A percentile compares a stretch with the other conserved stretches of the same genome.
phyloP scores from a whole-genome alignment of 441 rosid genomes.

The Rhodomyrtus psidioides region DNA sequence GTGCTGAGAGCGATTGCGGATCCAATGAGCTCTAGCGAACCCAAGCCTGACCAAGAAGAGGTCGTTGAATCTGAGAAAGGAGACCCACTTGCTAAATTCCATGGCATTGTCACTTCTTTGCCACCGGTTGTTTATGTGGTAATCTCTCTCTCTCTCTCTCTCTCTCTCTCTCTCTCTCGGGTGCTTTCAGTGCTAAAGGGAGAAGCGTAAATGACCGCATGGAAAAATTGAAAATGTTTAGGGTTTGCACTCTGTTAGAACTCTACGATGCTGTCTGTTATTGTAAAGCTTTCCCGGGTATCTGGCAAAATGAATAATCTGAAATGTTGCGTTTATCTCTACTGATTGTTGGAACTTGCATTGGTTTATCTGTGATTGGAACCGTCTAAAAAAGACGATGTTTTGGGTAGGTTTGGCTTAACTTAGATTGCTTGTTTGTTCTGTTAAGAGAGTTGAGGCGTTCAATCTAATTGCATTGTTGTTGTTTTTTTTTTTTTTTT shows the following conservation, averaged over 20 bases:
- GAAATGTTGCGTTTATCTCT: background rate
- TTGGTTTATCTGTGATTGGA: background rate
- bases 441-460: background rate
- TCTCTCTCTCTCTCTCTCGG: too few species aligned
- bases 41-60: conserved; percentile 10
- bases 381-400: background rate
- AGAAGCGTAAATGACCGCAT: background rate
- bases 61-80: background rate
- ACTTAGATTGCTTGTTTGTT: background rate
- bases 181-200: background rate
- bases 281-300: background rate
- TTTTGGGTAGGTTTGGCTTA: background rate
- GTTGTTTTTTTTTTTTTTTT: background rate
- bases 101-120: conserved; percentile 27
- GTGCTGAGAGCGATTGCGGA: conserved; percentile 24
- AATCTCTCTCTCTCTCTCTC: background rate
- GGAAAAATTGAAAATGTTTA: background rate
- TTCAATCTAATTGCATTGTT: background rate
- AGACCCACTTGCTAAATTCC: conserved; percentile 24
- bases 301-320: conserved; percentile 30
- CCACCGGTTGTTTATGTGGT: conserved; percentile 41
- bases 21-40: conserved; percentile 24
- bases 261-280: background rate
- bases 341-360: background rate
- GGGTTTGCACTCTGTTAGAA: background rate